Base-by-base conservation (phyloP, 2,329 filamentous ascomycete species). In the Pseudophaeomoniella oleicola region DNA sequence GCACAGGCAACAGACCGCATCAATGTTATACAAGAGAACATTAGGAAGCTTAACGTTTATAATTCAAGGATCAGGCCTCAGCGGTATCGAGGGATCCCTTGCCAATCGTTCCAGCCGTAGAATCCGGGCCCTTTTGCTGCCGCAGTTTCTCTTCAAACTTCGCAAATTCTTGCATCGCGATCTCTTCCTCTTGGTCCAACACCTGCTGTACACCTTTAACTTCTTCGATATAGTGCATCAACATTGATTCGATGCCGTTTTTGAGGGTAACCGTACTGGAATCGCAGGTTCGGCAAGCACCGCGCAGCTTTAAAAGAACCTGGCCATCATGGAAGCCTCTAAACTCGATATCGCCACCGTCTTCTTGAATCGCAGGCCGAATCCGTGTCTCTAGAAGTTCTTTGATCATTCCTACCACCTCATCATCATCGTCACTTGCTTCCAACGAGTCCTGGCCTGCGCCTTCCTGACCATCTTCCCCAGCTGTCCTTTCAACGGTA, bases 351-450 rank as follows among this genome's bases (percentile, higher is more conserved):
- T 98, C 90, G 32, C 90, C 90, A 34, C 90, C 90, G 48, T 98
- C 90, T 56, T 96, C 90, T 58, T 96, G 90, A 44, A 98, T 98
- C 1, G 88, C 83, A 1, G 90, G 90, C 31, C 90, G 72, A 52
- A 98, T 94, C 43, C 90, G 72, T 16, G 90, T 98, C 60, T 98
- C 90, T 22, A 98, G 68, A 19, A 98, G 66, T 62, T 98, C 90
- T 64, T 96, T 94, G 62, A 98, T 96, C 90, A 96, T 96, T 40
- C 85, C 81, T 5, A 98, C 81, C 9, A 94, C 84, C 60, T 98
- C 90, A 46, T 78, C 80, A 55, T 98, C 90, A 43, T 92, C 79
- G 54, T 94, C 86, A 49, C 88, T 78, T 57, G 88, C 94, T 15
- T 74, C 74, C 36, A 94, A 64, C 41, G 75, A 81, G 50, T 93